Percentiles rank a stretch among this genome's conserved stretches.
Conservation (phyloP, 106 monocot genomes). For the Gastrodia elata region DNA sequence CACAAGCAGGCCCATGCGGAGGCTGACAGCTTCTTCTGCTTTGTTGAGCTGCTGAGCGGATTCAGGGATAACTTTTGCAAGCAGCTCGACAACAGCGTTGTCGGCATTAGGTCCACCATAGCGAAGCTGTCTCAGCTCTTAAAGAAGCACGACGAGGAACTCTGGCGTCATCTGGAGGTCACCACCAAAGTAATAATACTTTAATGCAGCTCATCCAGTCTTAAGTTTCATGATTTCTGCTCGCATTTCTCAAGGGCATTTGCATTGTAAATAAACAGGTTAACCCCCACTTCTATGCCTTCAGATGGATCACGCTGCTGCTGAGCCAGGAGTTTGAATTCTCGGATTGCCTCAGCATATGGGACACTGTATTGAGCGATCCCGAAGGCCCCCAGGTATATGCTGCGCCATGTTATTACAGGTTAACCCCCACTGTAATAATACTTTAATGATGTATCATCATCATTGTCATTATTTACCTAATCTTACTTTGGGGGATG, state of each 20-base stretch:
- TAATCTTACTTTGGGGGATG: not conserved
- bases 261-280: constrained; percentile 9
- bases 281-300: constrained; percentile 26
- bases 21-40: constrained; percentile 29
- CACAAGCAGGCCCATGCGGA: constrained; percentile 18
- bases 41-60: constrained; percentile 22
- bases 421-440: no score
- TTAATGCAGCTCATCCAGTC: not conserved
- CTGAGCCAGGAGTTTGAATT: constrained; percentile 24
- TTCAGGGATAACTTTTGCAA: constrained; percentile 30
- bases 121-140: constrained; percentile 17
- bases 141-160: constrained; percentile 26
- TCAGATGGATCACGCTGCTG: constrained; percentile 26
- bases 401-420: no score
- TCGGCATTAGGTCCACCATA: constrained; percentile 23
- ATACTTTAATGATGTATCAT: no score
- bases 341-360: constrained; percentile 18
- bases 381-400: constrained; percentile 28
- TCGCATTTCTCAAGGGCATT: not conserved
- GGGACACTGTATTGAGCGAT: constrained; percentile 24
- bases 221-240: not conserved
- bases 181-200: constrained; percentile 16
- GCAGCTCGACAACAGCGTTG: constrained; percentile 27
- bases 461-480: no score
- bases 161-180: constrained; percentile 28